Conservation (phyloP, 1,284 basidiomycete genomes). For the Tilletia walkeri region DNA sequence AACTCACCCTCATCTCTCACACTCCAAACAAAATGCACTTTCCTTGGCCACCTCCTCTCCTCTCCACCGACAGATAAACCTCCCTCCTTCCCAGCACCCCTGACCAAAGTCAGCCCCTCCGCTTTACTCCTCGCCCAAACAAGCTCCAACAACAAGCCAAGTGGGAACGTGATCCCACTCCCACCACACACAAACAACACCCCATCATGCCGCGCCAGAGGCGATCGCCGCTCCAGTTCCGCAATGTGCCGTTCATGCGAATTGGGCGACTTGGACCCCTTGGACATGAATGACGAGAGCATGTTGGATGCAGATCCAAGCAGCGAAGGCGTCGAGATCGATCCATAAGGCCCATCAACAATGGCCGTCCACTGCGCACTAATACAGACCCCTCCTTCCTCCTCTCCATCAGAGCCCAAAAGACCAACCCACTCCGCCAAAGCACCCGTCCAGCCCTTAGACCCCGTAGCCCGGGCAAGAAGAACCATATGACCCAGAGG, state of each 20-base stretch:
- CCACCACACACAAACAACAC: constrained; percentile 4
- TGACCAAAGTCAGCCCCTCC: neutral
- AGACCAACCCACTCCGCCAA: constrained; percentile 6
- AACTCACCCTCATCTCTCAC: constrained; percentile 2
- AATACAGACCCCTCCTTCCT: neutral
- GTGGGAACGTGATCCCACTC: constrained; percentile 1
- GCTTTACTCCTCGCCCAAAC: constrained; percentile 11
- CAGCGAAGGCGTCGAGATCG: neutral
- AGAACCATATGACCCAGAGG: constrained; percentile 7
- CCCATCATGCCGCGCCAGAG: neutral
- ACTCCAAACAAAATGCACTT: constrained; percentile 9
- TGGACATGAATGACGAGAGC: neutral
- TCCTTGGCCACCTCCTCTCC: neutral
- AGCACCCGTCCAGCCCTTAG: neutral
- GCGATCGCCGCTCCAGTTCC: neutral
- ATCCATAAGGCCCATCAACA: constrained; percentile 1
- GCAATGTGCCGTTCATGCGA: neutral
- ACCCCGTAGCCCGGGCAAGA: neutral
- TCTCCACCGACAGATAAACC: neutral
- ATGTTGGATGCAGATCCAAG: neutral
- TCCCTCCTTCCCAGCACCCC: neutral
- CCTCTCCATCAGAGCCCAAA: neutral
- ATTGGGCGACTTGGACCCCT: too few species aligned
- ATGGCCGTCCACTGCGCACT: neutral
- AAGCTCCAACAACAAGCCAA: neutral